Evolutionary conservation across 768 basidiomycete genomes (phyloP).

Genomic region (Butyriboletus loyo): DNA sequence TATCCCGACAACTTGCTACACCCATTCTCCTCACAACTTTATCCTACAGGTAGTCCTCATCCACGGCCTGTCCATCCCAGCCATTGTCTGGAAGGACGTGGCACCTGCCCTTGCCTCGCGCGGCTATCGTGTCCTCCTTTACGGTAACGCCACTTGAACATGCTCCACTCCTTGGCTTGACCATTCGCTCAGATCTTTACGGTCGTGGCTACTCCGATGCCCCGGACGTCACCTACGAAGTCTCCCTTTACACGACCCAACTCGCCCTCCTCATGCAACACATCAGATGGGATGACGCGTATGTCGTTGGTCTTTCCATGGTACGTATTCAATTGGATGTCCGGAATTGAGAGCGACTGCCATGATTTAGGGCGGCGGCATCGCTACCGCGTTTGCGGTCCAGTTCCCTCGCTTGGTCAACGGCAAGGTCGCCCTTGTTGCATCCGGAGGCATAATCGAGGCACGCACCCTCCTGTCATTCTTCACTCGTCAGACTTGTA

Average conservation of each 20-base stretch:
- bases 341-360: constrained; percentile 8
- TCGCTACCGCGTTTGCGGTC: constrained; percentile 67
- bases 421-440: constrained; percentile 61
- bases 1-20: neutral
- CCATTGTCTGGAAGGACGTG: constrained; percentile 76
- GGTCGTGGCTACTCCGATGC: constrained; percentile 84
- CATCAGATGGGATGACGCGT: constrained; percentile 64
- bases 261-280: constrained; percentile 84
- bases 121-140: constrained; percentile 73
- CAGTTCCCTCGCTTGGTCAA: constrained; percentile 72
- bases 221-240: constrained; percentile 65
- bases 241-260: constrained; percentile 65
- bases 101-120: constrained; percentile 58
- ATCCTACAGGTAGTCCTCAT: constrained; percentile 63
- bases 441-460: constrained; percentile 69
- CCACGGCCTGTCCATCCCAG: constrained; percentile 73
- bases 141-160: constrained; percentile 43
- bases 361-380: constrained; percentile 60
- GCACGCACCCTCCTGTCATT: constrained; percentile 29
- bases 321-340: constrained; percentile 28
- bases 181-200: constrained; percentile 57
- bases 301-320: constrained; percentile 75
- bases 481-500: neutral
- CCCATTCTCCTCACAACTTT: constrained; percentile 1
- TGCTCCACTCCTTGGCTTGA: constrained; percentile 1